Evolutionary conservation across 129 eudicot species (phyloP).

Genomic region (Smallanthus sonchifolius): DNA sequence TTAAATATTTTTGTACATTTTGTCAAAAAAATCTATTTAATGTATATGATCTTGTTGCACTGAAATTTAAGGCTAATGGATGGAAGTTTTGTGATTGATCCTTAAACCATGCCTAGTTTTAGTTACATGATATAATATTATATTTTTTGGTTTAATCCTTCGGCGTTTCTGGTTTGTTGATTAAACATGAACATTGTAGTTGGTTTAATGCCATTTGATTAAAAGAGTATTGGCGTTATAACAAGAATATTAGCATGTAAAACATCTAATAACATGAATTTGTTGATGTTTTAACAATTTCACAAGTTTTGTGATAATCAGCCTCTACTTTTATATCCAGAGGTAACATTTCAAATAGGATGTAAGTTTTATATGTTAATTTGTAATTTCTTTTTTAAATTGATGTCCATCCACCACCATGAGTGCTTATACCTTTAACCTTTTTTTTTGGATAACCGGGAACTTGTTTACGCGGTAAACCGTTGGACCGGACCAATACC

Average conservation of each 20-base stretch:
- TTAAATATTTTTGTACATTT: constrained; percentile 31
- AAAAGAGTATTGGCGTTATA: neutral
- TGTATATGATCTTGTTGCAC: constrained; percentile 26
- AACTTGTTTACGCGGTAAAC: too few species aligned
- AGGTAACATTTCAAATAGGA: too few species aligned
- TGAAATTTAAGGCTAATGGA: neutral
- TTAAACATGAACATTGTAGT: neutral
- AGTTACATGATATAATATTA: neutral
- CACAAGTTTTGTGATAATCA: too few species aligned
- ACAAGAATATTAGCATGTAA: neutral
- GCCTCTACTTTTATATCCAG: too few species aligned
- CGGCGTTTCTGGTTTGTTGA: neutral
- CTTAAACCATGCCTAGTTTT: neutral
- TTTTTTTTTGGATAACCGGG: too few species aligned
- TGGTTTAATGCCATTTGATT: neutral
- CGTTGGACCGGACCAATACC: too few species aligned
- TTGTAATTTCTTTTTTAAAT: too few species aligned
- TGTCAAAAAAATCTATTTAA: constrained; percentile 9
- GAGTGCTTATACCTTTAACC: too few species aligned
- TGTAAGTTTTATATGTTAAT: too few species aligned
- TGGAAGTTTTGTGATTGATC: neutral
- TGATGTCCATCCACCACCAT: too few species aligned
- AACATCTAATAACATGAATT: too few species aligned
- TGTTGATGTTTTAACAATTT: too few species aligned
- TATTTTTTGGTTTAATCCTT: neutral